These are phyloP conservation scores for Gypsophila paniculata DNA, from an alignment of 179 eudicot genomes.

Conservation along the genomic window DNA sequence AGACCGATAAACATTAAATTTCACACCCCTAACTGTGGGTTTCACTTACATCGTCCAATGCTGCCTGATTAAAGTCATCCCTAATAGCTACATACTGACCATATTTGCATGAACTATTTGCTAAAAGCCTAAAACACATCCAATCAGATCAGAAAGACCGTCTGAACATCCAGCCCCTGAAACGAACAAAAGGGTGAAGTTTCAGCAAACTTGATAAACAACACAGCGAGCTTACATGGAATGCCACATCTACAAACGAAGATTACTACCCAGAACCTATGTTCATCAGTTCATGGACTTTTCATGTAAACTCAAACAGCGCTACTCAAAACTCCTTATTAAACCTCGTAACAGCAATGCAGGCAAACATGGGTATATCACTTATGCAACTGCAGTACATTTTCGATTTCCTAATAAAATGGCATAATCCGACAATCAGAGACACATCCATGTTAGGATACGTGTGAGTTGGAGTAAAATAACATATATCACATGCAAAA, in stretches of 20 bases:
- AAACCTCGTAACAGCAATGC: too few relatives aligned
- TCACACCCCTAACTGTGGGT: slow-evolving; percentile 14
- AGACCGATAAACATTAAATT: slow-evolving; percentile 17
- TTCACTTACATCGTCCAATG: slow-evolving; percentile 26
- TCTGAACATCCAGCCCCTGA: slow-evolving; percentile 24
- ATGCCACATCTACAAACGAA: not conserved
- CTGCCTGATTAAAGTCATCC: slow-evolving; percentile 32
- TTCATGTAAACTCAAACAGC: too few relatives aligned
- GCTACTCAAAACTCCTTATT: too few relatives aligned
- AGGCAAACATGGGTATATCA: not conserved
- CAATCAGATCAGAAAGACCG: slow-evolving; percentile 22
- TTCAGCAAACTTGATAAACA: not conserved
- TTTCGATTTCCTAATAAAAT: not conserved
- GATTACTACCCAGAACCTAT: too few relatives aligned
- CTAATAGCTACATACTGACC: slow-evolving; percentile 29
- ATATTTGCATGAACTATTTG: slow-evolving; percentile 20
- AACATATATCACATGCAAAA: not conserved
- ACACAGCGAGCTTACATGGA: not conserved
- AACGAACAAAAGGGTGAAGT: not conserved
- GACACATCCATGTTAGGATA: too few relatives aligned
- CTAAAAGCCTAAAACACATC: slow-evolving; percentile 18
- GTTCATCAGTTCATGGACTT: too few relatives aligned
- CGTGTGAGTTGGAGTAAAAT: not conserved
- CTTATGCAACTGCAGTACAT: not conserved
- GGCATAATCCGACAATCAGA: not conserved